A percentile compares a stretch with the other conserved stretches of the same genome.
Evolutionary conservation across 2,329 filamentous ascomycete genomes (phyloP).

Genomic region (Juglanconis oblonga): DNA sequence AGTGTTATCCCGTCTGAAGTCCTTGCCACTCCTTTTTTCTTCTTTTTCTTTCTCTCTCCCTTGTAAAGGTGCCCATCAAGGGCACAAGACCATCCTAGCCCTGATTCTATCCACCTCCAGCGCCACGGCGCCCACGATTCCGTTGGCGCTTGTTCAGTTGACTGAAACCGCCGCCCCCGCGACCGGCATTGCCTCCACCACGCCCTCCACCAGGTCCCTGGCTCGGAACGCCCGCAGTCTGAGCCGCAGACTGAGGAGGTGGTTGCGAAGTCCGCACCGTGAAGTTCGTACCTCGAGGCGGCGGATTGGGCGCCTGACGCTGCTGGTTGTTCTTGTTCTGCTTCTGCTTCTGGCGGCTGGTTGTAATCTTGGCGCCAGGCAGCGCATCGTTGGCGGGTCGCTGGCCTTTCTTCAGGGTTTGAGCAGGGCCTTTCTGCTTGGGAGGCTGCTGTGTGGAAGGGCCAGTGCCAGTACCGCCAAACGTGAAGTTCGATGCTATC

Average conservation of each 20-base stretch:
- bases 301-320: not conserved
- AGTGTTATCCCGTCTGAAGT: too few species aligned
- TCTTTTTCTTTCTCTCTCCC: too few species aligned
- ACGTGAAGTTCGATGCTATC: constrained; percentile 18
- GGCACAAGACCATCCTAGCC: too few species aligned
- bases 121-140: not conserved
- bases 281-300: not conserved
- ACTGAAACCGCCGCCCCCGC: not conserved
- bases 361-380: not conserved
- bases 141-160: not conserved
- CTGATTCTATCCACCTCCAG: not conserved
- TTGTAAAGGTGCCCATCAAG: too few species aligned
- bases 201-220: not conserved
- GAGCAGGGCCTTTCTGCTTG: not conserved
- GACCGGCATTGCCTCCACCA: not conserved
- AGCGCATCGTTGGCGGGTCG: not conserved
- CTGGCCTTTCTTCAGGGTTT: not conserved
- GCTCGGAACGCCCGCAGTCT: too few species aligned
- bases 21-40: too few species aligned
- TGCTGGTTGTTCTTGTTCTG: not conserved
- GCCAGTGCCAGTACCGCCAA: not conserved
- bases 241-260: too few species aligned
- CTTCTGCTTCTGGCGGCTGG: too few species aligned
- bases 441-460: not conserved
- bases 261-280: not conserved